These are phyloP conservation scores for Boletus patriciae DNA, from an alignment of 768 basidiomycete genomes.

Conservation along the genomic window DNA sequence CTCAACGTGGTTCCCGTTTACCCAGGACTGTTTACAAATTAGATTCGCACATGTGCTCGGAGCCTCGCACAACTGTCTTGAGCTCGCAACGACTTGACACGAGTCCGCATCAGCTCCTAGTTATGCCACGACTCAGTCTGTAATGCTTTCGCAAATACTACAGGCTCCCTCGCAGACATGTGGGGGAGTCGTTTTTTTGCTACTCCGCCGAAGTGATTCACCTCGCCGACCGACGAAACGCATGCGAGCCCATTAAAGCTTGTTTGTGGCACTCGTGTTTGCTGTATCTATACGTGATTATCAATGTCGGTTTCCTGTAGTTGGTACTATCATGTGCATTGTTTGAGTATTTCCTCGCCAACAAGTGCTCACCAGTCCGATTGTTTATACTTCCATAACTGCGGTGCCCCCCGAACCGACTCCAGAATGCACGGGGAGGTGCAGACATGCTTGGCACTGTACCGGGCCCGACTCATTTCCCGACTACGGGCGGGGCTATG, in stretches of 20 bases:
- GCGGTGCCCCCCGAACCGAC: slow-evolving; percentile 7
- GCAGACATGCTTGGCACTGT: slow-evolving; percentile 6
- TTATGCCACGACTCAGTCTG: too few relatives aligned
- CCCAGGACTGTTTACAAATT: not conserved
- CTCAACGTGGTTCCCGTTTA: not conserved
- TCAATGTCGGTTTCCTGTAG: not conserved
- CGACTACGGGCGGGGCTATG: not conserved
- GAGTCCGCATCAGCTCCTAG: too few relatives aligned
- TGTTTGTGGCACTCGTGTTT: not conserved
- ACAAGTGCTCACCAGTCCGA: not conserved
- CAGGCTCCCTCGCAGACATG: too few relatives aligned
- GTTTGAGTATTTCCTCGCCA: slow-evolving; percentile 5
- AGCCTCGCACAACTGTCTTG: too few relatives aligned
- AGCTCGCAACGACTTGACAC: too few relatives aligned
- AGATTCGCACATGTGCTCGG: too few relatives aligned
- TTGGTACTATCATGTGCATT: not conserved
- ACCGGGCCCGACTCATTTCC: slow-evolving; percentile 21
- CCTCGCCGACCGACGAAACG: too few relatives aligned
- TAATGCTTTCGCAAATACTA: too few relatives aligned
- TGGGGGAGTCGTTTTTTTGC: too few relatives aligned
- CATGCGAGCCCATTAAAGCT: not conserved
- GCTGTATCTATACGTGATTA: not conserved
- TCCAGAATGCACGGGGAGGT: slow-evolving; percentile 5
- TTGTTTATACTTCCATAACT: slow-evolving; percentile 4
- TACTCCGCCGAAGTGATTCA: too few relatives aligned